Evolutionary conservation across 306 rosid genomes (phyloP), one percentile per base, ranked within the genome.

Genomic region (Corylus avellana): DNA sequence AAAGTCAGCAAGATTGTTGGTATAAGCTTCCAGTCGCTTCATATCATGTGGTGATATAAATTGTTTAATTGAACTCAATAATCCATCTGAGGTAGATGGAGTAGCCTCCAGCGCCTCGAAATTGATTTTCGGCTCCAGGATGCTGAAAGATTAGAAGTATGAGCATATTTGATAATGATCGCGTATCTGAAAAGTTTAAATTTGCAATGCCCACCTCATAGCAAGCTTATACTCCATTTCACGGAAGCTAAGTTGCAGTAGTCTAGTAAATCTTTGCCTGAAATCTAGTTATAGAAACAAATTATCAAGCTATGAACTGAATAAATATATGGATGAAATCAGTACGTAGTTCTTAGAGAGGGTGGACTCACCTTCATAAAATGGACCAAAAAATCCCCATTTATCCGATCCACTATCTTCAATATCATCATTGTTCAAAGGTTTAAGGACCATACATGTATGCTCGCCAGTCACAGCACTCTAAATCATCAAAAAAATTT

Each of bases 11-110:
- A 87, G 96, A 82, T 88, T 87, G 88, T 85, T 82, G 58, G 92
- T 86, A 86, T 95, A 92, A 72, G 98, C 98, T 80, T 93, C 98
- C 61, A 95, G 83, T 56, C 96, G 92, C 93, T 92, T 91, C 97
- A 95, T 87, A 87, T 95, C 98, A 84, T 91, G 92, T 63, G 92
- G 88, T 9, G 97, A 90, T 50, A 92, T 77, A 64, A 90, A 50
- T 69, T 85, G 88, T 55, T 81, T 87, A 78, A 89, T 84, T 8
- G 98, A 84, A 72, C 79, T 87, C 80, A 91, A 75, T 74, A 59
- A 70, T 74, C 86, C 88, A 75, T 75, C 91, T n/a, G 76, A 53
- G 1, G 81, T n/a, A 48, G 82, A 46, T 59, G 47, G 55, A 3
- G 82, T 58, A 50, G 88, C 68, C 77, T 88, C 93, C 70, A 68